Evolutionary conservation across 306 rosid genomes (phyloP).

Genomic region (Fagus sylvatica): DNA sequence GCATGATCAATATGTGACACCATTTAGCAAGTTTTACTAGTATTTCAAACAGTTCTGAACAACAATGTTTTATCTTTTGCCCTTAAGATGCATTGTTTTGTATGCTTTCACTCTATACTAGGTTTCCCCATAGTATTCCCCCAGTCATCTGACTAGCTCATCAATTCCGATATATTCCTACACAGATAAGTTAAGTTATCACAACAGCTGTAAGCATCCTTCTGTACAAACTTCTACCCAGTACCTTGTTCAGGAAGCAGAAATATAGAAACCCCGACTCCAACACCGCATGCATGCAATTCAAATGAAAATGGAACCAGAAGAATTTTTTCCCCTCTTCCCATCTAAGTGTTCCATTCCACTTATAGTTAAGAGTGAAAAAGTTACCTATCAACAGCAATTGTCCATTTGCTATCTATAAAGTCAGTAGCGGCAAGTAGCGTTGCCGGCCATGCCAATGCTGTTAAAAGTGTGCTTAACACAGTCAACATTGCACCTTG

Average conservation of each 20-base stretch:
- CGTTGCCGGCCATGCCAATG: constrained; percentile 68
- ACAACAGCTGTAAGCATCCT: neutral
- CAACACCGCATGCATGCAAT: no score
- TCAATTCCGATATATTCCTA: neutral
- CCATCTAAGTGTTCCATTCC: neutral
- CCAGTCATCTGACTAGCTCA: neutral
- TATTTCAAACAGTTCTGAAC: neutral
- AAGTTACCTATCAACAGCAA: constrained; percentile 63
- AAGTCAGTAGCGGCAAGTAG: constrained; percentile 52
- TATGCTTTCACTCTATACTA: neutral
- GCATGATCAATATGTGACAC: neutral
- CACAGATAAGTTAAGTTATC: neutral
- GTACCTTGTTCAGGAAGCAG: neutral
- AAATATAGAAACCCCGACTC: no score
- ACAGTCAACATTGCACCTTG: constrained; percentile 73
- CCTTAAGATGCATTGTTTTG: neutral
- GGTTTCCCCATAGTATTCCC: neutral
- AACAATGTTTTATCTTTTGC: neutral
- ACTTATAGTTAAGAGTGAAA: neutral
- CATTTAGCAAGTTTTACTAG: neutral
- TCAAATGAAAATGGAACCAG: neutral
- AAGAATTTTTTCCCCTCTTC: neutral
- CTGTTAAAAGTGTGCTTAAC: constrained; percentile 54
- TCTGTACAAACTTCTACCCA: neutral
- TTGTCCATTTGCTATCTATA: constrained; percentile 70